These are phyloP conservation scores for Suillus occidentalis DNA, from an alignment of 768 basidiomycete genomes.

Conservation along the genomic window DNA sequence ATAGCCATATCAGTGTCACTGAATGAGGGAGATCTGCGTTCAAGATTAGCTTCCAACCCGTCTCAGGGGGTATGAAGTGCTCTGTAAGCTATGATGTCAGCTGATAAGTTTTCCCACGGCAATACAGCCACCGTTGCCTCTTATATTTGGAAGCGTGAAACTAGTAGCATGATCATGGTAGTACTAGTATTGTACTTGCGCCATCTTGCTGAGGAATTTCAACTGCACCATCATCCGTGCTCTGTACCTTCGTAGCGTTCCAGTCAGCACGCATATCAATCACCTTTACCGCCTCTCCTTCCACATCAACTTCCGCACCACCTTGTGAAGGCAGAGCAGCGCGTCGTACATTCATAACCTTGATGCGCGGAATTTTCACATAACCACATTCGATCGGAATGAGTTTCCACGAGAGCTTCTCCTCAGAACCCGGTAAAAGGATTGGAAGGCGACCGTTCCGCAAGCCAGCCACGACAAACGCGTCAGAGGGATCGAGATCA, in stretches of 20 bases:
- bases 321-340: constrained; percentile 29
- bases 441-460: constrained; percentile 65
- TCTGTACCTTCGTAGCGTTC: constrained; percentile 17
- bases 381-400: constrained; percentile 77
- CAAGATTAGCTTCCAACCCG: not conserved
- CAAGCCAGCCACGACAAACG: constrained; percentile 82
- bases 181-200: constrained; percentile 16
- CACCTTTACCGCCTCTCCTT: constrained; percentile 51
- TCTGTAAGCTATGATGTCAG: constrained; percentile 4
- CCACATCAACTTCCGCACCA: constrained; percentile 33
- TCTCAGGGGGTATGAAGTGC: constrained; percentile 4
- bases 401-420: constrained; percentile 62
- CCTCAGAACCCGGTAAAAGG: constrained; percentile 73
- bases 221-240: constrained; percentile 9
- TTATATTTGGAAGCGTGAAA: not conserved
- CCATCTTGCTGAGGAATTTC: constrained; percentile 8
- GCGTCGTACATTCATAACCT: constrained; percentile 54
- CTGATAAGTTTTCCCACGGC: not conserved
- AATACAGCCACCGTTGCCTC: not conserved
- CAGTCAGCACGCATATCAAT: constrained; percentile 51
- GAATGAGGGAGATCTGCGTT: not conserved
- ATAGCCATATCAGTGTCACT: constrained; percentile 26
- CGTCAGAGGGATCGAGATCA: constrained; percentile 65
- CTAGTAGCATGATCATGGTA: constrained; percentile 13
- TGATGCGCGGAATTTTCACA: constrained; percentile 59